Percentiles rank a stretch among this genome's conserved stretches.
Conservation (phyloP, 2,329 filamentous ascomycete genomes). For the Cordyceps cicadae region DNA sequence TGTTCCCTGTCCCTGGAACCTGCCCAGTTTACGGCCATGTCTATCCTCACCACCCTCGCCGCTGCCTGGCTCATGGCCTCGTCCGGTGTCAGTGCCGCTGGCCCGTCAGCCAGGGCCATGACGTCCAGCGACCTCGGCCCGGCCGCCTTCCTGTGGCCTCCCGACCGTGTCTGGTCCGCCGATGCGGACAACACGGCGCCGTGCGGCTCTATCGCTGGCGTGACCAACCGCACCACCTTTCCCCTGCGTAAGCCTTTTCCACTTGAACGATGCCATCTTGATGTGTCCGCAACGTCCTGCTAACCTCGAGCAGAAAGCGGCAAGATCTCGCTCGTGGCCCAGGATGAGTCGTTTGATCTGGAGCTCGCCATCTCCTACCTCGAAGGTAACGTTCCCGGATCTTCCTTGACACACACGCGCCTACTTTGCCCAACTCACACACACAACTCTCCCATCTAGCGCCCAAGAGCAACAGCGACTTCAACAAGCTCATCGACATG, state of each 20-base stretch:
- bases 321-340: slow-evolving; percentile 45
- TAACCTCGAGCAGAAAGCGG: slow-evolving; percentile 37
- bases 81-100: slow-evolving; percentile 10
- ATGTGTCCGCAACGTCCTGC: too few relatives aligned
- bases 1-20: not conserved
- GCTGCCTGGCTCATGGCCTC: not conserved
- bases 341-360: slow-evolving; percentile 48
- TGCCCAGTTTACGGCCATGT: slow-evolving; percentile 12
- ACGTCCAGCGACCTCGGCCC: slow-evolving; percentile 37
- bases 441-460: slow-evolving; percentile 24
- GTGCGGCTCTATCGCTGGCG: slow-evolving; percentile 43
- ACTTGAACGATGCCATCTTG: too few relatives aligned
- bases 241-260: slow-evolving; percentile 37
- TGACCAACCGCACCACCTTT: slow-evolving; percentile 45
- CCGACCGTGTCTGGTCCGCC: slow-evolving; percentile 47
- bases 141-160: slow-evolving; percentile 53
- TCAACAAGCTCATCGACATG: slow-evolving; percentile 29
- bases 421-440: too few relatives aligned
- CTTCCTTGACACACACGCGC: not conserved
- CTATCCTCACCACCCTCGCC: slow-evolving; percentile 15
- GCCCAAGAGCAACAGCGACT: slow-evolving; percentile 31
- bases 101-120: not conserved
- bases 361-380: slow-evolving; percentile 46
- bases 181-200: slow-evolving; percentile 47
- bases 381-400: slow-evolving; percentile 30